These are phyloP conservation scores for Penicillium hordei DNA, from an alignment of 2,329 filamentous ascomycete genomes.

Conservation along the genomic window DNA sequence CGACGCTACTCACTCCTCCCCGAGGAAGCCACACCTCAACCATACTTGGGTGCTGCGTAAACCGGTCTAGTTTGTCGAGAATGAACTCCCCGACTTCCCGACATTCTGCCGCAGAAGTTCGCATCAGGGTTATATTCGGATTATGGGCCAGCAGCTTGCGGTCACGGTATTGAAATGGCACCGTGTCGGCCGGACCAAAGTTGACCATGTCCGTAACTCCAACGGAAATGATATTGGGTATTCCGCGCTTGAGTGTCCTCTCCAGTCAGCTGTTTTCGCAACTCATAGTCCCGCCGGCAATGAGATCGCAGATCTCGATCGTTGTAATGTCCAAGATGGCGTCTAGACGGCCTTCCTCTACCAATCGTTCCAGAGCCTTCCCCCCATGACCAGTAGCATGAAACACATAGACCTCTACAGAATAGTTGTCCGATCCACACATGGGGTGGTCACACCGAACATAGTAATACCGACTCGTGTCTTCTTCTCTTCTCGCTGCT, in stretches of 20 bases:
- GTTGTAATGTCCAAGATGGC: not conserved
- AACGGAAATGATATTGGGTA: not conserved
- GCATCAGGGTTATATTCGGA: not conserved
- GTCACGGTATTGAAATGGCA: not conserved
- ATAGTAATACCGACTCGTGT: not conserved
- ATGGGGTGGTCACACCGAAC: not conserved
- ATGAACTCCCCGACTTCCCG: not conserved
- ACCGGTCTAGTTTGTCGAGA: not conserved
- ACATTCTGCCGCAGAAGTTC: not conserved
- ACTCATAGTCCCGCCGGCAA: not conserved
- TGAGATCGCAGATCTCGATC: not conserved
- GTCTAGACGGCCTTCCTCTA: not conserved
- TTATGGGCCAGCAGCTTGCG: not conserved
- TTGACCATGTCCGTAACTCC: conserved; percentile 1
- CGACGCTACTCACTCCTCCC: not conserved
- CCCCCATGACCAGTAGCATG: not conserved
- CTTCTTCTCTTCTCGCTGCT: not conserved
- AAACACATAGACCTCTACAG: not conserved
- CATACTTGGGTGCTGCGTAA: not conserved
- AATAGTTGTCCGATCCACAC: not conserved
- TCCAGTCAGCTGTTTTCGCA: not conserved
- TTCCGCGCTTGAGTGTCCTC: not conserved
- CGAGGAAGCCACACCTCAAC: not conserved
- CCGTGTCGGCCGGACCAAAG: not conserved
- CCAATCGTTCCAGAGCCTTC: not conserved